Evolutionary conservation across 1,284 basidiomycete species (phyloP), one percentile per base, ranked within the genome.

Genomic region (Mycosarcoma maydis): DNA sequence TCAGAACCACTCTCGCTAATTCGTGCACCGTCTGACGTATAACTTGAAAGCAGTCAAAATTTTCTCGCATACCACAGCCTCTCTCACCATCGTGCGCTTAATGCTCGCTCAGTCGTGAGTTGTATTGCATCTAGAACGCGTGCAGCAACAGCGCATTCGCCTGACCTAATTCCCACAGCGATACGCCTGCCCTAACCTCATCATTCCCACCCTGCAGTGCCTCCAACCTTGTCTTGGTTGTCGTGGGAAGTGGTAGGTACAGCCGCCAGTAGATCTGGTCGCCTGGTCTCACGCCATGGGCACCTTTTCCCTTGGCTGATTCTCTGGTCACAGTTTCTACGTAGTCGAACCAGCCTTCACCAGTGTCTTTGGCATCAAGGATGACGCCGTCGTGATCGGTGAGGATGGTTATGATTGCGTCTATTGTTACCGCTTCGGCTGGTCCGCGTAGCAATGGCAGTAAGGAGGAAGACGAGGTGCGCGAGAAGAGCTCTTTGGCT

Each of bases 121-220:
- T n/a, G n/a, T 9, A 24, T 33, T 29, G 9, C 0, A 8, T 10
- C 36, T 61, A 69, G 22, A 69, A 36, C 30, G 52, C 37, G 6
- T 58, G 39, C 22, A 69, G 27, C 4, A 71, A 52, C 19, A 58
- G 8, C 3, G 44, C 30, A 22, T 34, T 54, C 0, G 62, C 57
- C n/a, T 71, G 68, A 7, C 68, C 68, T 5, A 71, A 26, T 24
- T 71, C 68, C 68, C 68, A 71, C 2, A 71, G 34, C 45, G 68
- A 60, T 2, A 71, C 26, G 0, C 68, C 68, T 1, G 49, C 48
- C 6, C 26, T 6, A 7, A 42, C 11, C 7, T 44, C 43, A 1
- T 24, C 36, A 6, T 47, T 34, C 1, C 29, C 37, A 2, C 36
- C 36, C 3, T 52, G 42, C 11, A 71, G 6, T 4, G 50, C 45